These are phyloP conservation scores for Eucalyptus victrix DNA, from an alignment of 345 rosid species.

Conservation along the genomic window DNA sequence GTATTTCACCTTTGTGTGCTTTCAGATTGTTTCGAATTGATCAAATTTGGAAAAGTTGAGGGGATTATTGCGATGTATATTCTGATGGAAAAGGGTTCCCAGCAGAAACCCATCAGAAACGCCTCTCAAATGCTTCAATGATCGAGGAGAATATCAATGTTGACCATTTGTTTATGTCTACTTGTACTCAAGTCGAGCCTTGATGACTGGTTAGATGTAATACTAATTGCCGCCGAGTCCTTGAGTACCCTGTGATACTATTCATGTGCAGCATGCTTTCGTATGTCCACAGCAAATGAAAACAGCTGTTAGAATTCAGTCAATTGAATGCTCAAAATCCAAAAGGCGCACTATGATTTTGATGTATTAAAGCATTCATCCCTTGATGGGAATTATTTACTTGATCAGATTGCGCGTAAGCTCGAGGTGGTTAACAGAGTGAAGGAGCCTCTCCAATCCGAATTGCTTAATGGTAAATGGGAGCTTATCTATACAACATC, in stretches of 20 bases:
- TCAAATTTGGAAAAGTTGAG: neutral
- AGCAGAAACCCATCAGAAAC: neutral
- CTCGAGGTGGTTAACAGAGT: slow-evolving; percentile 70
- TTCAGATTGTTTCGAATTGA: neutral
- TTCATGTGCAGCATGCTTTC: neutral
- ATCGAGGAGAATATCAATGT: neutral
- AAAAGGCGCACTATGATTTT: neutral
- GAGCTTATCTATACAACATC: slow-evolving; percentile 92
- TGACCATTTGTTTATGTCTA: neutral
- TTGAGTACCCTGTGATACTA: neutral
- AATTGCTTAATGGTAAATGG: slow-evolving; percentile 77
- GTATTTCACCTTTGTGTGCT: neutral
- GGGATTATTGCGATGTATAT: neutral
- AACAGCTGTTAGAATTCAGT: neutral
- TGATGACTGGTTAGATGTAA: neutral
- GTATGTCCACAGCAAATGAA: neutral
- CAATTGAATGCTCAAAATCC: neutral
- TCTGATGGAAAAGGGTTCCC: neutral
- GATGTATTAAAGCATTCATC: neutral
- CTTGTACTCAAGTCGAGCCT: neutral
- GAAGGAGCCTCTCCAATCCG: slow-evolving; percentile 70
- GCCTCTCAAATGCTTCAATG: neutral
- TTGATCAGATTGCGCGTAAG: slow-evolving; percentile 48
- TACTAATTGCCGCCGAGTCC: neutral
- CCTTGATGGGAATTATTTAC: neutral